Evolutionary conservation across 2,329 filamentous ascomycete genomes (phyloP).

Genomic region (Fusarium verrucosum): DNA sequence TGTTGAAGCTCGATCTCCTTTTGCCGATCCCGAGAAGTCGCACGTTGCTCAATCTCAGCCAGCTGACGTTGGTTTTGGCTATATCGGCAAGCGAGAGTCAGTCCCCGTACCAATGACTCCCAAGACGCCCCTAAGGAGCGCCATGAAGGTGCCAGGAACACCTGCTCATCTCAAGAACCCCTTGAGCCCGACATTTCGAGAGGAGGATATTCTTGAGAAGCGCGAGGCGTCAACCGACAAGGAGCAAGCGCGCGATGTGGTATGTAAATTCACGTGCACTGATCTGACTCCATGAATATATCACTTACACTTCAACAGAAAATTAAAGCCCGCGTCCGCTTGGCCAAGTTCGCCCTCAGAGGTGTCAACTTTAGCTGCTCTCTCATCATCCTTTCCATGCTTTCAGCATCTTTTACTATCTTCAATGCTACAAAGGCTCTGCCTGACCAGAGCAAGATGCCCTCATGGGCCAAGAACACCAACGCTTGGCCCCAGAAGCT

Average conservation of each 20-base stretch:
- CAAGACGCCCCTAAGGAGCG: slow-evolving; percentile 86
- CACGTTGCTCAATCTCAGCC: slow-evolving; percentile 72
- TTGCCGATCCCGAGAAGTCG: slow-evolving; percentile 66
- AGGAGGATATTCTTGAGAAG: slow-evolving; percentile 89
- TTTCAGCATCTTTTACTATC: slow-evolving; percentile 87
- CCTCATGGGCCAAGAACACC: slow-evolving; percentile 83
- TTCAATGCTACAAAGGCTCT: slow-evolving; percentile 88
- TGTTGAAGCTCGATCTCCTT: slow-evolving; percentile 68
- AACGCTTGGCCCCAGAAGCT: slow-evolving; percentile 90
- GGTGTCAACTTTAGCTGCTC: slow-evolving; percentile 97
- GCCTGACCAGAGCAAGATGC: slow-evolving; percentile 79
- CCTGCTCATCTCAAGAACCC: slow-evolving; percentile 79
- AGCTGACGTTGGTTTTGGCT: slow-evolving; percentile 91
- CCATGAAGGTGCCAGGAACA: slow-evolving; percentile 86
- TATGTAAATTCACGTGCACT: slow-evolving; percentile 60
- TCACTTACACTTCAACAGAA: slow-evolving; percentile 66
- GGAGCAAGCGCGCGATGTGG: slow-evolving; percentile 86
- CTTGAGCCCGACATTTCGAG: slow-evolving; percentile 88
- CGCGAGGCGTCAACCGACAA: slow-evolving; percentile 83
- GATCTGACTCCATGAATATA: not conserved
- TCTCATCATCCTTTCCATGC: slow-evolving; percentile 90
- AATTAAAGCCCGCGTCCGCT: slow-evolving; percentile 88
- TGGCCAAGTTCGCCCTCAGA: slow-evolving; percentile 95
- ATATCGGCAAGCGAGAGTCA: slow-evolving; percentile 73
- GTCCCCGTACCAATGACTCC: slow-evolving; percentile 73